These are phyloP conservation scores for Hyphopichia pseudoburtonii DNA, from an alignment of 1,139 yeast genomes.

Conservation along the genomic window DNA sequence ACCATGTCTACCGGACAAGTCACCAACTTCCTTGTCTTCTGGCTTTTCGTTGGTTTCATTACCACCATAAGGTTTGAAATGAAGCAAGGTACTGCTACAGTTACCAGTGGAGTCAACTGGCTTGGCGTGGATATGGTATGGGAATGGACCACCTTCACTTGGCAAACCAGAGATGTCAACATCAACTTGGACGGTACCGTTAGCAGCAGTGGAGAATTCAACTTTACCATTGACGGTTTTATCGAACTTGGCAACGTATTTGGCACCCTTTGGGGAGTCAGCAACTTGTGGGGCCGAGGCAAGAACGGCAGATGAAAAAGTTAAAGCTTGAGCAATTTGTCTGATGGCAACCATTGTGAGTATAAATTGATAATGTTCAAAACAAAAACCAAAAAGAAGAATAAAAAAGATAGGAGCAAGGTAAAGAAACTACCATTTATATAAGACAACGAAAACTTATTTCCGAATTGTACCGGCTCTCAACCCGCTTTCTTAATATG, in stretches of 20 bases:
- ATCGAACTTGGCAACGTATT: conserved; percentile 23
- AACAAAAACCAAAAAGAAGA: not conserved
- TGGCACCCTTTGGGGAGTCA: conserved; percentile 26
- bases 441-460: not conserved
- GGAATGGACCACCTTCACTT: conserved; percentile 38
- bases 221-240: conserved; percentile 28
- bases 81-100: conserved; percentile 38
- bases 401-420: not conserved
- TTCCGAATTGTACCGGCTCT: no score
- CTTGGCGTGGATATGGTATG: conserved; percentile 40
- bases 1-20: conserved; percentile 46
- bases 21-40: conserved; percentile 37
- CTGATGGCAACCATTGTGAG: conserved; percentile 7
- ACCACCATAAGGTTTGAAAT: conserved; percentile 44
- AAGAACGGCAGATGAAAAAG: conserved; percentile 14
- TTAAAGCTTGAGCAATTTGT: conserved; percentile 7
- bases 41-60: conserved; percentile 22
- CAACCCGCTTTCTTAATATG: no score
- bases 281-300: conserved; percentile 24
- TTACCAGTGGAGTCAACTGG: conserved; percentile 42
- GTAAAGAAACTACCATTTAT: not conserved
- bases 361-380: not conserved
- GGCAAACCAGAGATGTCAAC: conserved; percentile 39
- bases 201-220: conserved; percentile 26
- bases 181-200: conserved; percentile 33